Evolutionary conservation across 257 asterid genomes (phyloP), one percentile per base, ranked within the genome.

Genomic region (Salvia hispanica): DNA sequence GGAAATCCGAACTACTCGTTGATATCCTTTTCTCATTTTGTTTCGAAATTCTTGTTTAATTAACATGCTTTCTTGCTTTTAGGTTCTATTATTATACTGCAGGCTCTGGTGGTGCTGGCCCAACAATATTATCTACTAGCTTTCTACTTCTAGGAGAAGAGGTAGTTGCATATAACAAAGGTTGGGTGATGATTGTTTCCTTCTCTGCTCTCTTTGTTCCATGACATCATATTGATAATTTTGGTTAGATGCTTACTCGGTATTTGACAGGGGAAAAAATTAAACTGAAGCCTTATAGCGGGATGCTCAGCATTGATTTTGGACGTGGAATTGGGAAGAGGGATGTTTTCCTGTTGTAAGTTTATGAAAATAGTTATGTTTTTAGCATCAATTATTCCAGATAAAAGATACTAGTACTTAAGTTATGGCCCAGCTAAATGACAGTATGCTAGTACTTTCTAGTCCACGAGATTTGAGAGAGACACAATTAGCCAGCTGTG

Each of bases 21-120:
- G 18, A n/a, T 45, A 16, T 13, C 40, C 28, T 52, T 57, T 4
- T n/a, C 10, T 67, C 31, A 33, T 47, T 63, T 58, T 10, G 34
- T 70, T 25, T 16, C 57, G 5, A 25, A 47, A 8, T 58, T 11
- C 21, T 37, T 2, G 66, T 52, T 16, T 51, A 53, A 13, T 34
- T 61, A 47, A 70, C 67, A 12, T 34, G 74, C 9, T 33, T 74
- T 74, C 45, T 72, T 66, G 69, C 76, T 72, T 65, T 69, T 81
- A 93, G 99, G 82, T 93, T 86, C 84, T 86, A 81, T 80, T 93
- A 93, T 79, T 88, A 86, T 74, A 90, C 99, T 48, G 99, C 99
- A 70, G 99, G 99, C 68, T 82, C 95, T 7, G 99, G 96, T 67
- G 97, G 99, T 70, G 97, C 91, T 64, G 97, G 99, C 69, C 96